These are phyloP conservation scores for Botryotinia convoluta DNA, from an alignment of 2,329 filamentous ascomycete species.

Conservation along the genomic window DNA sequence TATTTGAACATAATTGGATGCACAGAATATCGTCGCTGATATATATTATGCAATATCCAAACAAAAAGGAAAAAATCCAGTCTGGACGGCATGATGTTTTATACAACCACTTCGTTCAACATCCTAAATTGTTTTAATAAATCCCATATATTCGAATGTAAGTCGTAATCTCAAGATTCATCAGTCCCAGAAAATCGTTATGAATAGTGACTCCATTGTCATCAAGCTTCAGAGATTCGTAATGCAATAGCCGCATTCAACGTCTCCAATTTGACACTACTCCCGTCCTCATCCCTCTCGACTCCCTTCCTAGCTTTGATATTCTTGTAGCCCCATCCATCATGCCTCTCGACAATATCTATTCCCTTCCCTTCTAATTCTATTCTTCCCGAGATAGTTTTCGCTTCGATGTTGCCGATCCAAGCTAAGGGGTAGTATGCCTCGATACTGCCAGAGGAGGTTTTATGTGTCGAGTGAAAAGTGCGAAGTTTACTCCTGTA, in stretches of 20 bases:
- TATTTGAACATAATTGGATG: not conserved
- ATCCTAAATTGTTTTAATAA: not conserved
- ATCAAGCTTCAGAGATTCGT: not conserved
- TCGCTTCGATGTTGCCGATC: constrained; percentile 32
- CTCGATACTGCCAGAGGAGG: constrained; percentile 26
- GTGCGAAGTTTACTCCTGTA: constrained; percentile 25
- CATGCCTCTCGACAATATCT: constrained; percentile 27
- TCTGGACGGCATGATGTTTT: not conserved
- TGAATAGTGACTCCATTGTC: not conserved
- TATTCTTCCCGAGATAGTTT: constrained; percentile 32
- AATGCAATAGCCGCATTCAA: constrained; percentile 26
- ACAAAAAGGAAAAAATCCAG: not conserved
- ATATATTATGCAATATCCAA: not conserved
- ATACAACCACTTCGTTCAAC: not conserved
- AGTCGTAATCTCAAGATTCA: not conserved
- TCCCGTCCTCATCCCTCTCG: constrained; percentile 27
- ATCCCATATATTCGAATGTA: not conserved
- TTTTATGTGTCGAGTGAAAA: constrained; percentile 29
- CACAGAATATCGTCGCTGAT: not conserved
- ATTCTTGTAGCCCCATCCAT: constrained; percentile 28
- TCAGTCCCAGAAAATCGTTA: not conserved
- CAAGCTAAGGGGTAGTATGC: constrained; percentile 33
- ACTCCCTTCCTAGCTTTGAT: constrained; percentile 32
- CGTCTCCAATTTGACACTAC: constrained; percentile 26
- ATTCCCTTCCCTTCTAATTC: constrained; percentile 27